phyloP scores from a whole-genome alignment of 1,284 basidiomycete species.

The Albatrellus sp. region DNA sequence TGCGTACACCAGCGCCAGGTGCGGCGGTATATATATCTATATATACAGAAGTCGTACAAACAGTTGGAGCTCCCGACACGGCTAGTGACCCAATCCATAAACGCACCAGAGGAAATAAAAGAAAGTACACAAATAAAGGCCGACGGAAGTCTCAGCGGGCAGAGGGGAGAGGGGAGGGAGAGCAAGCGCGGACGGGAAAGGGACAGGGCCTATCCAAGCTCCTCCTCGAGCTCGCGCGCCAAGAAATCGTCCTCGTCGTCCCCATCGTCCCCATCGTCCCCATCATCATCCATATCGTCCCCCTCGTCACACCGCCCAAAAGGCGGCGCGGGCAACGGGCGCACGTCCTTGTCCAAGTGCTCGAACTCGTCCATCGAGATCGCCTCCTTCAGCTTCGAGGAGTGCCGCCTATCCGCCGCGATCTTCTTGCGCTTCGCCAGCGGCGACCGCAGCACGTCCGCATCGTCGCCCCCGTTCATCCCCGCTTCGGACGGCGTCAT shows the following conservation, averaged over 20 bases:
- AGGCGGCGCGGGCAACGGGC: conserved; percentile 4
- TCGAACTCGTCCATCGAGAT: conserved; percentile 45
- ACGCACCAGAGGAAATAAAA: neutral
- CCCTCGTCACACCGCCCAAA: conserved; percentile 10
- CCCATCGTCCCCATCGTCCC: neutral
- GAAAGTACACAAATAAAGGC: neutral
- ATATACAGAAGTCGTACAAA: neutral
- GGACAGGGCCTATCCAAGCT: conserved; percentile 16
- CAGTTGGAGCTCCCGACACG: neutral
- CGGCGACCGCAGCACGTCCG: conserved; percentile 44
- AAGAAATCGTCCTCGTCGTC: conserved; percentile 54
- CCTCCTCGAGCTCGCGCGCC: conserved; percentile 41
- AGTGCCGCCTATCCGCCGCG: conserved; percentile 44
- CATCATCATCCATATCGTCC: conserved; percentile 3
- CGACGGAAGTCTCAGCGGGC: neutral
- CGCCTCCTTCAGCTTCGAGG: conserved; percentile 54
- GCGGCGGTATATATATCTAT: neutral
- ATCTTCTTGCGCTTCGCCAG: conserved; percentile 68
- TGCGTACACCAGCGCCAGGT: neutral
- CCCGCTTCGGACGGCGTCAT: conserved; percentile 51
- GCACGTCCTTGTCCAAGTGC: too few relatives aligned
- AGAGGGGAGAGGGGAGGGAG: neutral
- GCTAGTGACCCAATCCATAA: neutral
- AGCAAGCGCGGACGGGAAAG: neutral
- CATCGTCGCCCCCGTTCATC: conserved; percentile 21